A percentile compares a stretch with the other conserved stretches of the same genome.
These are phyloP conservation scores for Pseudoneurospora amorphoporcata DNA, from an alignment of 495 filamentous ascomycete species.

Conservation along the genomic window DNA sequence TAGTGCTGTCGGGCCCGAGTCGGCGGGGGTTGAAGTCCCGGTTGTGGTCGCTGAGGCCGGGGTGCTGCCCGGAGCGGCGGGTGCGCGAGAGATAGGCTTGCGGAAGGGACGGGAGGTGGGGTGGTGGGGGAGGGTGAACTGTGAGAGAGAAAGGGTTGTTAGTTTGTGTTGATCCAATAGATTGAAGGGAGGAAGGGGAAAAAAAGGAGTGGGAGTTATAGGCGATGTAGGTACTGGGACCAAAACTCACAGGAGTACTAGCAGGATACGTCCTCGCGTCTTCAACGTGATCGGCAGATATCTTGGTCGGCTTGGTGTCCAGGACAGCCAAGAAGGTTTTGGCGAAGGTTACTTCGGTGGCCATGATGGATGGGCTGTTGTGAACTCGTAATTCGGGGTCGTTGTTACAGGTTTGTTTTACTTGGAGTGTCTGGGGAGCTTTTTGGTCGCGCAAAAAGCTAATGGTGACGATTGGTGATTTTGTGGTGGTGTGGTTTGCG, in stretches of 20 bases:
- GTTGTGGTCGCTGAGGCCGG: not conserved
- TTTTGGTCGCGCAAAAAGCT: not conserved
- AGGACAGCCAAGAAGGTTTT: conserved; percentile 72
- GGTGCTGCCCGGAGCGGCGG: not conserved
- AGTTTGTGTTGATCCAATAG: too few species aligned
- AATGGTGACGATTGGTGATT: not conserved
- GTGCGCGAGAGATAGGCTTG: not conserved
- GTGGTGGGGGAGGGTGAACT: conserved; percentile 42
- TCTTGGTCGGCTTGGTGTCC: conserved; percentile 64
- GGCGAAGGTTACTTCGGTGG: conserved; percentile 68
- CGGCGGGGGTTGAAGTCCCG: conserved; percentile 32
- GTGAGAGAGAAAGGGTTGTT: not conserved
- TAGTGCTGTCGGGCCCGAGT: conserved; percentile 21
- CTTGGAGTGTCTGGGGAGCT: not conserved
- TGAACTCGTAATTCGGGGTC: not conserved
- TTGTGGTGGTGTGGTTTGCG: not conserved
- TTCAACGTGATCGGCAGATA: conserved; percentile 75
- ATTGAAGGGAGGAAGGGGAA: not conserved
- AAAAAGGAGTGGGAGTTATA: not conserved
- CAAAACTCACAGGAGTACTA: conserved; percentile 55
- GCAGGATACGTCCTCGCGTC: conserved; percentile 65
- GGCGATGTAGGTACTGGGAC: not conserved
- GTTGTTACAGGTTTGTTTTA: not conserved
- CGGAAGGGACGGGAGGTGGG: conserved; percentile 11
- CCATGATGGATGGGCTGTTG: conserved; percentile 4